A percentile compares a stretch with the other conserved stretches of the same genome.
Evolutionary conservation across 2,329 filamentous ascomycete genomes (phyloP).

Genomic region (Lecanoromycetidae sp.): DNA sequence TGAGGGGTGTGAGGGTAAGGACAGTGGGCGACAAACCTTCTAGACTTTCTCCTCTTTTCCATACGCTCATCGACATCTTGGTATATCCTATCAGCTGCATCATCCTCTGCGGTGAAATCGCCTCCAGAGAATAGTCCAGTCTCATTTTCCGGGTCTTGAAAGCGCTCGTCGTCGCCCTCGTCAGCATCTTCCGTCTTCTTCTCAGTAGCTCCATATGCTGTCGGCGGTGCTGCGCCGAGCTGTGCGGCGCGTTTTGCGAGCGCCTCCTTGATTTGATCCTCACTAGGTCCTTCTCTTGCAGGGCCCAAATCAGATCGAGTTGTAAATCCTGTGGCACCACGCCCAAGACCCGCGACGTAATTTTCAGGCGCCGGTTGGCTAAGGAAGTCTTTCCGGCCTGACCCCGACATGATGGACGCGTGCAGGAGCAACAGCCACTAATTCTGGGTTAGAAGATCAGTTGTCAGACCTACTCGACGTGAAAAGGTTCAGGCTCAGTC

Average conservation of each 20-base stretch:
- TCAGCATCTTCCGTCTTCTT: constrained; percentile 60
- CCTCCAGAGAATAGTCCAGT: constrained; percentile 90
- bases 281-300: constrained; percentile 84
- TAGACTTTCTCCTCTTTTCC: constrained; percentile 72
- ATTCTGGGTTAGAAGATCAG: background rate
- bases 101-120: constrained; percentile 93
- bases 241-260: constrained; percentile 85
- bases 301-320: constrained; percentile 94
- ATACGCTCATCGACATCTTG: constrained; percentile 94
- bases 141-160: constrained; percentile 94
- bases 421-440: background rate
- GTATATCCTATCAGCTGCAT: constrained; percentile 94
- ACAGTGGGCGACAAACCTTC: constrained; percentile 56
- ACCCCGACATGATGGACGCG: constrained; percentile 43
- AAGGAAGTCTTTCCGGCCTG: constrained; percentile 68
- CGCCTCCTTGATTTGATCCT: constrained; percentile 96
- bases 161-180: constrained; percentile 67
- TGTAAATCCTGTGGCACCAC: constrained; percentile 95
- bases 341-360: constrained; percentile 89
- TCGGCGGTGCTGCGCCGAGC: constrained; percentile 59
- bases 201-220: constrained; percentile 57
- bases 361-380: constrained; percentile 76
- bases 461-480: too few relatives aligned
- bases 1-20: constrained; percentile 19
- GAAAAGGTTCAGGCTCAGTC: too few relatives aligned